phyloP scores from a whole-genome alignment of 306 rosid species.

The Rubus parviflorus region DNA sequence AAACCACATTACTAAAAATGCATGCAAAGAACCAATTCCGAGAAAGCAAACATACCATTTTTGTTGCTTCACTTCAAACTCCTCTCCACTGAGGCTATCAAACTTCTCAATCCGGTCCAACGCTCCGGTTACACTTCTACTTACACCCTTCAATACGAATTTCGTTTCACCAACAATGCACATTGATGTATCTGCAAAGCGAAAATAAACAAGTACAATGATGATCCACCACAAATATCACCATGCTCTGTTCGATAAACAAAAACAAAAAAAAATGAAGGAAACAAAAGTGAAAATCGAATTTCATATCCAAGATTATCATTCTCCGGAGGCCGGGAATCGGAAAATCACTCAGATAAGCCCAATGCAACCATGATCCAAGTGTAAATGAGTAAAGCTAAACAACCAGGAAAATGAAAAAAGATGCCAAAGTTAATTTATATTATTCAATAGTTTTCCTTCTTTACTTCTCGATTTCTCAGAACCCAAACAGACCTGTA shows the following conservation, averaged over 20 bases:
- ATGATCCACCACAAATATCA: constrained; percentile 1
- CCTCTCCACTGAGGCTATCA: background rate
- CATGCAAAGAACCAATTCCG: constrained; percentile 18
- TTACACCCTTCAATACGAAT: background rate
- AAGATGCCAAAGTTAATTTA: background rate
- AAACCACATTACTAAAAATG: constrained; percentile 5
- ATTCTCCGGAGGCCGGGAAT: background rate
- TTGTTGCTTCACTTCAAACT: constrained; percentile 25
- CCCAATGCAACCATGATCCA: constrained; percentile 22
- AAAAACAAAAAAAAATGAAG: background rate
- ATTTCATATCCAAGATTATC: background rate
- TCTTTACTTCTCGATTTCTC: background rate
- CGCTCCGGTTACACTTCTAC: background rate
- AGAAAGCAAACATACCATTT: constrained; percentile 51
- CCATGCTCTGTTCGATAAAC: background rate
- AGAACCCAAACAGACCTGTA: constrained; percentile 6
- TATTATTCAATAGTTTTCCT: background rate
- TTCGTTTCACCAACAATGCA: constrained; percentile 13
- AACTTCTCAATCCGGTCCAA: background rate
- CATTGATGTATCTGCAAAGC: constrained; percentile 29
- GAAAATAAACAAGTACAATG: constrained; percentile 4
- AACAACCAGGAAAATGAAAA: background rate
- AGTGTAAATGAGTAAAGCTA: background rate
- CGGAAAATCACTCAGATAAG: background rate
- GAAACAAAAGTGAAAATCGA: background rate